These are phyloP conservation scores for Aegilops tauschii DNA, from an alignment of 176 grass and related monocot genomes.

Conservation along the genomic window DNA sequence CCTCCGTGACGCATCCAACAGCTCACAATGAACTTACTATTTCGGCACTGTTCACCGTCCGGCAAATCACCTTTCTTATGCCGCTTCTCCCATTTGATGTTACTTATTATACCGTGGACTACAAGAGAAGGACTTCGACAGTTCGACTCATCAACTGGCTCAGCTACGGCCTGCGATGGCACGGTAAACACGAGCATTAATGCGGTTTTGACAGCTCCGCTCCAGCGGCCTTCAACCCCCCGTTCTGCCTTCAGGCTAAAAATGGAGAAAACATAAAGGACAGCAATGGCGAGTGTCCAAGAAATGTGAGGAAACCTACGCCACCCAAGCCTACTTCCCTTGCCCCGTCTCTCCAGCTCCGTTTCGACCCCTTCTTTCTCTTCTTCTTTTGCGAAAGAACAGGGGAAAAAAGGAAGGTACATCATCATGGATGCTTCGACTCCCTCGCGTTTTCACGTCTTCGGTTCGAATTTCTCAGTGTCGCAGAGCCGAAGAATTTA, in stretches of 20 bases:
- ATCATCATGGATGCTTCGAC: background rate
- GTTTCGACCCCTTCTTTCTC: constrained; percentile 46
- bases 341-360: constrained; percentile 5
- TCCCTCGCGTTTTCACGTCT: background rate
- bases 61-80: background rate
- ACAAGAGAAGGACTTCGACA: background rate
- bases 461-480: background rate
- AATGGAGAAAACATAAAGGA: constrained; percentile 13
- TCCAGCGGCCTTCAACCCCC: background rate
- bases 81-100: background rate
- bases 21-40: background rate
- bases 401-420: constrained; percentile 35
- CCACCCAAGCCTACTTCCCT: constrained; percentile 38
- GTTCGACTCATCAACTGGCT: no score
- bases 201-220: background rate
- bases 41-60: background rate
- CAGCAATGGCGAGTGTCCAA: constrained; percentile 15
- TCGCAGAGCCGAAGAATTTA: background rate
- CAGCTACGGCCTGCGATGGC: background rate
- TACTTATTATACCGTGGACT: background rate
- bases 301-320: constrained; percentile 42
- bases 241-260: constrained; percentile 31
- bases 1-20: background rate
- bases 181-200: constrained; percentile 13
- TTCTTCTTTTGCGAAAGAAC: constrained; percentile 28